Evolutionary conservation across 2,329 filamentous ascomycete species (phyloP), one percentile per base, ranked within the genome.

Genomic region (Sporothrix euskadiensis): DNA sequence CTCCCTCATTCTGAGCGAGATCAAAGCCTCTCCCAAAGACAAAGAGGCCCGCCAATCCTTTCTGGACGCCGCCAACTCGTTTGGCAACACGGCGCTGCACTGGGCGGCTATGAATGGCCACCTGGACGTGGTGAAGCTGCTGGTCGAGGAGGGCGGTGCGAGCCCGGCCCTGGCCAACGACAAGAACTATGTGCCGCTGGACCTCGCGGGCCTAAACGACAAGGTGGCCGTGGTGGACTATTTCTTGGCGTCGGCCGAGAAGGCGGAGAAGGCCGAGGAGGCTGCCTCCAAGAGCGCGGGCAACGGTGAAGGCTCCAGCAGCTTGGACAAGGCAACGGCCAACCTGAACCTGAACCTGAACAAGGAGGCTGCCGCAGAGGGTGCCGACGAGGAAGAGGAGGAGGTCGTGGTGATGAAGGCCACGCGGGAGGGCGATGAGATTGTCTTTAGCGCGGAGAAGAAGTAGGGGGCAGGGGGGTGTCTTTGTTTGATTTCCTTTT

Each of bases 101-200:
- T 98, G 94, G 94, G 95, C 95, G 0, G 92, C 94, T 0, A 84
- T 98, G 72, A 96, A 97, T 72, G 94, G 94, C 1, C 94, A 98
- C 79, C 84, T 98, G 3, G 88, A 91, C 6, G 88, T 90, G 3
- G 93, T 97, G 7, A 92, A 94, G 83, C 83, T 90, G 0, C 86
- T 99, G 14, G 85, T 97, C 1, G 89, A 90, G 61, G 85, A 89
- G 2, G 94, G 93, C 2, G 94, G 94, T 1, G 94, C 94, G 0
- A 91, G 94, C 74, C 90, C 94, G 4, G 90, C 90, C 12, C 84
- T 94, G 44, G 90, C 90, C 79, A 98, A 98, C 80, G 89, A 91
- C 79, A 92, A 92, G 66, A 94, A 97, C 39, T 93, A 97, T 78
- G 91, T 94, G 77, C 89, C 92, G 2, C 84, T 94, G 1, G 93